Conservation (phyloP, 768 basidiomycete genomes). For the Suillus alpinus region DNA sequence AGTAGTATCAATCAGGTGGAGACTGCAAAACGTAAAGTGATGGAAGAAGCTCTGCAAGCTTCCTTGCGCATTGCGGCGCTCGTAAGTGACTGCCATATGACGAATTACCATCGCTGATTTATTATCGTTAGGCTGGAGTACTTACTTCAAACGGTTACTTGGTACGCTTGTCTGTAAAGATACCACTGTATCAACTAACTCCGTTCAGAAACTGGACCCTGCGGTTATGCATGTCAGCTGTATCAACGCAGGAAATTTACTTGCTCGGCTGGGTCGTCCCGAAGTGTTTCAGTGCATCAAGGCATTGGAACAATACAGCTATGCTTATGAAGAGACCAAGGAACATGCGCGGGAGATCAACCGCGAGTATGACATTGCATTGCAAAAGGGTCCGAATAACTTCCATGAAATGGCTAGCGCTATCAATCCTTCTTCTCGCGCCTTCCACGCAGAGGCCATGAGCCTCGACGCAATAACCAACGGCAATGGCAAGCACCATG, state of each 20-base stretch:
- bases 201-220: conserved; percentile 66
- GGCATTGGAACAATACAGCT: conserved; percentile 85
- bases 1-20: conserved; percentile 59
- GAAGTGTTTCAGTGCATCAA: conserved; percentile 83
- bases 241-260: conserved; percentile 77
- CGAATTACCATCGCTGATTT: conserved; percentile 4
- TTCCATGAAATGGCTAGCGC: conserved; percentile 41
- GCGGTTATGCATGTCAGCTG: conserved; percentile 88
- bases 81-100: conserved; percentile 38
- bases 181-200: conserved; percentile 10
- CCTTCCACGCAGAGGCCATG: conserved; percentile 16
- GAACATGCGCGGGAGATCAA: conserved; percentile 71
- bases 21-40: conserved; percentile 62
- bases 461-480: conserved; percentile 12
- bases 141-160: conserved; percentile 86
- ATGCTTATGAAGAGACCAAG: conserved; percentile 82
- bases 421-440: conserved; percentile 15
- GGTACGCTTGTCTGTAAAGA: conserved; percentile 39
- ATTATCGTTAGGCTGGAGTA: conserved; percentile 60
- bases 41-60: conserved; percentile 80
- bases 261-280: conserved; percentile 78
- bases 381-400: conserved; percentile 34
- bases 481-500: conserved; percentile 18
- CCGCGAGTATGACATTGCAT: conserved; percentile 43
- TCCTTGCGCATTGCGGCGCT: conserved; percentile 88